Conservation (phyloP, 192 early-diverging fungal genomes). For the Powellomyces hirtus region DNA sequence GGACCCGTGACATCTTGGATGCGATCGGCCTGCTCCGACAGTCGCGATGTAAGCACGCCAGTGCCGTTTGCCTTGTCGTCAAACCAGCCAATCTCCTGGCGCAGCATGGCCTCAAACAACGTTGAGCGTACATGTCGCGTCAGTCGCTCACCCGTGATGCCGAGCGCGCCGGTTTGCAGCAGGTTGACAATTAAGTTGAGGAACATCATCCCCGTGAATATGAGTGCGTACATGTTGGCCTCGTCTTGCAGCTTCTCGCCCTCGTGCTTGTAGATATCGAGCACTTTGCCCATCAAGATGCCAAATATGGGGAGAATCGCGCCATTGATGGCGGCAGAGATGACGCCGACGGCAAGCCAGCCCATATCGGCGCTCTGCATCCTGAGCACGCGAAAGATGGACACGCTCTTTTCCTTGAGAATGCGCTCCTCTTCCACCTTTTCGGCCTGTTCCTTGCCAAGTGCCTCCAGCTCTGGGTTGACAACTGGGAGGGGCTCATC, state of each 20-base stretch:
- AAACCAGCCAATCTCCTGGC: slow-evolving; percentile 56
- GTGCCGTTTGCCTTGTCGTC: slow-evolving; percentile 59
- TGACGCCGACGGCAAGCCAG: slow-evolving; percentile 53
- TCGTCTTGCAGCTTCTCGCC: slow-evolving; percentile 39
- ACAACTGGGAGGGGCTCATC: neutral
- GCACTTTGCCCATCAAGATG: slow-evolving; percentile 28
- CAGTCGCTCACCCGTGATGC: slow-evolving; percentile 25
- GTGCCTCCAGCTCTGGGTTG: neutral
- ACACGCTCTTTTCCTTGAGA: slow-evolving; percentile 21
- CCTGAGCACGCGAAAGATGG: slow-evolving; percentile 29
- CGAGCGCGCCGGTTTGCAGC: slow-evolving; percentile 45
- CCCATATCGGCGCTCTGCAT: slow-evolving; percentile 43
- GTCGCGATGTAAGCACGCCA: slow-evolving; percentile 75
- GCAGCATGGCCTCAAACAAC: slow-evolving; percentile 43
- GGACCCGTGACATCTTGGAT: slow-evolving; percentile 54
- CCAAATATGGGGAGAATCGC: slow-evolving; percentile 74
- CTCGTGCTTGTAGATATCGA: slow-evolving; percentile 30
- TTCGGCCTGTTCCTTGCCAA: neutral
- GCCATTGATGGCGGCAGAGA: slow-evolving; percentile 63
- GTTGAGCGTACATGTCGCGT: slow-evolving; percentile 37
- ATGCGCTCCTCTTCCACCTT: slow-evolving; percentile 12
- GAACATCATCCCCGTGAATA: slow-evolving; percentile 49
- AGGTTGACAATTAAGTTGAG: slow-evolving; percentile 53
- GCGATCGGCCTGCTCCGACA: slow-evolving; percentile 74
- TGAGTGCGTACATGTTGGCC: slow-evolving; percentile 35